Evolutionary conservation across 2,329 filamentous ascomycete species (phyloP), one percentile per base, ranked within the genome.

Genomic region (Berkeleyomyces basicola): DNA sequence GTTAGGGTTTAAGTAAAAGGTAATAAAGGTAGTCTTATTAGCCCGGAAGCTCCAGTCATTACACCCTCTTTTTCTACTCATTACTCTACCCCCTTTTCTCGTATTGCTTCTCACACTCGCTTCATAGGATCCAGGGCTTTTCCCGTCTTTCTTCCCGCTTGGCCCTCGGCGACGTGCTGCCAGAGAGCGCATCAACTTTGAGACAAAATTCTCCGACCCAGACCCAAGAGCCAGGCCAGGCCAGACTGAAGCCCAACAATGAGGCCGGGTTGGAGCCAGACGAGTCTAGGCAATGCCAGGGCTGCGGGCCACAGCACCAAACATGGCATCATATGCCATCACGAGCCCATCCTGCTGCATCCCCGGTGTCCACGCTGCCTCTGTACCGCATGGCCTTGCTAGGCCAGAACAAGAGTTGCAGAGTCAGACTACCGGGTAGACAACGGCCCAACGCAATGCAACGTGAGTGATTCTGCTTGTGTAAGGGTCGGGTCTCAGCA

Each of bases 401-500:
- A 47, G 44, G 23, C 23, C 44, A 47, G 47, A 9, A n/a, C 47
- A 51, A 23, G 47, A 16, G 7, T 7, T n/a, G 10, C 16, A 31
- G 47, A 11, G 49, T 14, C 33, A 37, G 33, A 14, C 36, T 14
- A 55, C 4, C 10, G 7, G 10, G 9, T 5, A 11, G 42, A 46
- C 43, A 46, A 16, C 11, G 16, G 14, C 43, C 11, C 43, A 46
- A 39, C 49, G 49, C 49, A 53, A 31, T 31, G 49, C 49, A 55
- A 55, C 49, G 49, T 55, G 33, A 33, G 23, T 55, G 33, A 33
- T 37, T 55, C 37, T 55, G 49, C 49, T 55, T 55, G 49, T 55
- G 49, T 55, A 55, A 55, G 49, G 49, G 49, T 55, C 49, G 49
- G 49, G 49, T 55, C 49, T 55, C 49, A 55, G 37, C 49, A 37